Conservation (phyloP, 1,284 basidiomycete genomes). For the Heterobasidion parviporum region DNA sequence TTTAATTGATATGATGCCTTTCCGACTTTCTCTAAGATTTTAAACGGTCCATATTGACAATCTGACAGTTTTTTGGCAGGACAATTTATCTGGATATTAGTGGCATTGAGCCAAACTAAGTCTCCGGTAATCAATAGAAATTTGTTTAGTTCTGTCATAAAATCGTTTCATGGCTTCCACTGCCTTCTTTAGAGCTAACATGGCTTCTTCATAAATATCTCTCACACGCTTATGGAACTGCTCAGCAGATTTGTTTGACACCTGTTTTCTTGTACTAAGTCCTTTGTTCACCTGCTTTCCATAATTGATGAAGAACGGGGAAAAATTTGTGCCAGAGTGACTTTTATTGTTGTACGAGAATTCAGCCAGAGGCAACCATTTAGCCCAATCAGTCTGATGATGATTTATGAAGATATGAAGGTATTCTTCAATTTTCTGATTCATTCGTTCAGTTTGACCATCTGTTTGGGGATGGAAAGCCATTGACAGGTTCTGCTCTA, state of each 20-base stretch:
- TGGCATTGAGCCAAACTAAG: not conserved
- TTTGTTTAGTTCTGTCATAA: not conserved
- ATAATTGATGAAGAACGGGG: not conserved
- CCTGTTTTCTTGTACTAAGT: not conserved
- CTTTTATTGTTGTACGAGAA: not conserved
- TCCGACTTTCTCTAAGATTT: not conserved
- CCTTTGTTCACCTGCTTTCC: not conserved
- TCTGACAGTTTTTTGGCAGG: not conserved
- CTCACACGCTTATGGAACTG: not conserved
- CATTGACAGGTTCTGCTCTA: not conserved
- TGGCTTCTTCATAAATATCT: not conserved
- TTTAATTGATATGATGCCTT: not conserved
- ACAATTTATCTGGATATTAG: not conserved
- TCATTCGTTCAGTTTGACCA: constrained; percentile 27
- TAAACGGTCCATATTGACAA: not conserved
- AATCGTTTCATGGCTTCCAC: not conserved
- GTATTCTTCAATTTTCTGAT: constrained; percentile 26
- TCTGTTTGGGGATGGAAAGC: constrained; percentile 16
- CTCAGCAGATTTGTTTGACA: not conserved
- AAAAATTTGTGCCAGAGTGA: not conserved
- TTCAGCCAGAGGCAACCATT: constrained; percentile 3
- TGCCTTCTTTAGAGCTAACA: not conserved
- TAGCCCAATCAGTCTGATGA: constrained; percentile 28
- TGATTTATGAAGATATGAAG: constrained; percentile 21
- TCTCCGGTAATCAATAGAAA: not conserved